phyloP scores from a whole-genome alignment of 352 stramenopile genomes.

The Globisporangium parvum region DNA sequence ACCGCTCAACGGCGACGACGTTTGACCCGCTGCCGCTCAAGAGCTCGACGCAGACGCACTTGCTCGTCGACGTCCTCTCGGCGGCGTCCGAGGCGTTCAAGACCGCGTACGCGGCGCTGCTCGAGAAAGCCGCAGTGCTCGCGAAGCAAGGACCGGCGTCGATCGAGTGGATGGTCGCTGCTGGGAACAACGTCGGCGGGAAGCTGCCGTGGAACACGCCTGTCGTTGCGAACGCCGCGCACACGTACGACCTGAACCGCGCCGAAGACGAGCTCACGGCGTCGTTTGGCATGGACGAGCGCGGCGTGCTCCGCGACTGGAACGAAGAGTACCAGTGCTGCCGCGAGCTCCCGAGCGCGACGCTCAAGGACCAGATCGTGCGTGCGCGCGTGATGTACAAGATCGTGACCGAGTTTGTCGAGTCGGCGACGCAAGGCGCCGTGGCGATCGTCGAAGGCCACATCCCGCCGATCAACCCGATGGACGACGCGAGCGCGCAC shows the following conservation, averaged over 20 bases:
- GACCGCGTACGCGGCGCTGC: constrained; percentile 59
- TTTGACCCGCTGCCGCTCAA: constrained; percentile 82
- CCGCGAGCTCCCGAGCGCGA: constrained; percentile 68
- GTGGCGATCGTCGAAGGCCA: constrained; percentile 93
- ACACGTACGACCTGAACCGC: constrained; percentile 75
- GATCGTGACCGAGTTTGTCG: constrained; percentile 93
- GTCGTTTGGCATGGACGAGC: constrained; percentile 90
- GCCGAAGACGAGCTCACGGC: constrained; percentile 88
- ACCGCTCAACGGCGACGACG: constrained; percentile 62
- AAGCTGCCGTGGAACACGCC: constrained; percentile 83
- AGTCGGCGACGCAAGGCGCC: constrained; percentile 83
- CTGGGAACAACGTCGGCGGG: constrained; percentile 61
- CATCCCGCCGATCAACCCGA: constrained; percentile 95
- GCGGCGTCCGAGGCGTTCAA: constrained; percentile 70
- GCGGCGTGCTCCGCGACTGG: constrained; percentile 92
- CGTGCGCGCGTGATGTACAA: constrained; percentile 93
- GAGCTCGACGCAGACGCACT: constrained; percentile 35
- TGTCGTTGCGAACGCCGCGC: constrained; percentile 24
- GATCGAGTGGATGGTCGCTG: constrained; percentile 84
- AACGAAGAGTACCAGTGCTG: constrained; percentile 96
- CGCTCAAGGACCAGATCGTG: constrained; percentile 88
- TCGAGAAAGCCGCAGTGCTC: constrained; percentile 70
- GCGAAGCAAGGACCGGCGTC: constrained; percentile 73
- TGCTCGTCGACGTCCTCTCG: constrained; percentile 79
- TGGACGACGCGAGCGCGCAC: constrained; percentile 89